Evolutionary conservation across 306 rosid genomes (phyloP), one percentile per base, ranked within the genome.

Genomic region (Begonia loranthoides): DNA sequence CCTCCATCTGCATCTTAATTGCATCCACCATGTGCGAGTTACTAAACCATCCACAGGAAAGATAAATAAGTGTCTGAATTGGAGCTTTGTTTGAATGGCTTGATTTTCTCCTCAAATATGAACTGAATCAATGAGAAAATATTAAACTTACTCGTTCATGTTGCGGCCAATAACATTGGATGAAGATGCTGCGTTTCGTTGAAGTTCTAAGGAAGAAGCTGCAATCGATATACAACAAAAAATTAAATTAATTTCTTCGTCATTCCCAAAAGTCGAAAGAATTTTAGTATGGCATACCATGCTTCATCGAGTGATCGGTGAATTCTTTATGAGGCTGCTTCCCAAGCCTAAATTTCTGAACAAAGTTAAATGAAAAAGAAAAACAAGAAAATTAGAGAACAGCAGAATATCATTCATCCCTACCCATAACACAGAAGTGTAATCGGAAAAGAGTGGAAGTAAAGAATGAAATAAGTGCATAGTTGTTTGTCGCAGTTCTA

Each of bases 251-350:
- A 28, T 28, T 28, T 28, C 6, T 28, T 28, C 8, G 36, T 7
- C 36, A 28, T 28, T 28, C 36, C 0, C 36, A 28, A 28, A 28
- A 28, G 9, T 28, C 6, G 36, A 28, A 4, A 28, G 36, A 28
- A 28, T 7, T 28, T 28, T 28, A 28, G 36, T 71, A 82, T 89
- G 95, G 79, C 83, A 81, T 78, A 70, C 92, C 87, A 76, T 85
- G 94, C 87, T 90, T 90, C 40, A 90, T 74, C 10, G 99, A 76
- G 64, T 90, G 99, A 62, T 90, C 99, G 69, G 73, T 82, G 82
- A 82, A 90, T 67, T 90, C 99, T 77, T 90, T 90, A 80, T 90
- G 99, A 71, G 99, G 99, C 58, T 90, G 99, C 88, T 90, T 90
- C 12, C 99, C 99, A 50, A 90, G 94, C 87, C 99, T 86, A 56